phyloP scores from a whole-genome alignment of 352 stramenopile species.

The Phytophthora niederhauseri region DNA sequence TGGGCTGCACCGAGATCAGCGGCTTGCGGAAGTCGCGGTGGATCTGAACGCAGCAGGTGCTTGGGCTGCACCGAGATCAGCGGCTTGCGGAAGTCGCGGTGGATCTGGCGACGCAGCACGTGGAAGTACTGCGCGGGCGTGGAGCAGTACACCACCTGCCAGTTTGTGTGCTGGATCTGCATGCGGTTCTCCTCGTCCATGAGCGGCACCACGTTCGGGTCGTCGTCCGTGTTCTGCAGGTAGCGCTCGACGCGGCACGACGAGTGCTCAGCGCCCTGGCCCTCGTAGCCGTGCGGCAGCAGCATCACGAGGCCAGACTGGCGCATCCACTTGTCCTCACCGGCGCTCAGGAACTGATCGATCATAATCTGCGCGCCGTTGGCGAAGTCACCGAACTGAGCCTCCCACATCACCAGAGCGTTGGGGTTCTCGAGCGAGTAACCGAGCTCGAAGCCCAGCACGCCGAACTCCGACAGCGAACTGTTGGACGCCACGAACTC shows the following conservation, averaged over 20 bases:
- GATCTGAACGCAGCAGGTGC: slow-evolving; percentile 94
- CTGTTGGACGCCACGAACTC: slow-evolving; percentile 95
- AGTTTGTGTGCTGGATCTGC: slow-evolving; percentile 98
- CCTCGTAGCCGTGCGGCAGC: slow-evolving; percentile 97
- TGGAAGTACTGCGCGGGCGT: slow-evolving; percentile 95
- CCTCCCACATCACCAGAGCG: slow-evolving; percentile 93
- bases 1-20: slow-evolving; percentile 95
- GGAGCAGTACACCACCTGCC: slow-evolving; percentile 97
- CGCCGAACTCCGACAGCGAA: slow-evolving; percentile 96
- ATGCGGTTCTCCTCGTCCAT: slow-evolving; percentile 94
- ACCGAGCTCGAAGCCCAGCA: slow-evolving; percentile 96
- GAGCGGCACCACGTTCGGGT: slow-evolving; percentile 93
- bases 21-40: slow-evolving; percentile 98
- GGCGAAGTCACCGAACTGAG: slow-evolving; percentile 98
- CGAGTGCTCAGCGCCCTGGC: slow-evolving; percentile 96
- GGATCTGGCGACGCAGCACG: slow-evolving; percentile 91
- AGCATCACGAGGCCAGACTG: slow-evolving; percentile 95
- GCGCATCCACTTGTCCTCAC: slow-evolving; percentile 97
- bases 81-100: slow-evolving; percentile 98
- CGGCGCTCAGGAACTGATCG: slow-evolving; percentile 96
- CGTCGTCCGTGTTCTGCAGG: slow-evolving; percentile 94
- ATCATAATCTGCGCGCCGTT: slow-evolving; percentile 98
- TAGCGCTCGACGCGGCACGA: slow-evolving; percentile 96
- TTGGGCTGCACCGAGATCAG: slow-evolving; percentile 97
- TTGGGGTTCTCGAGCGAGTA: slow-evolving; percentile 97